Evolutionary conservation across 1,284 basidiomycete species (phyloP).

Genomic region (Heliocybe sulcata): DNA sequence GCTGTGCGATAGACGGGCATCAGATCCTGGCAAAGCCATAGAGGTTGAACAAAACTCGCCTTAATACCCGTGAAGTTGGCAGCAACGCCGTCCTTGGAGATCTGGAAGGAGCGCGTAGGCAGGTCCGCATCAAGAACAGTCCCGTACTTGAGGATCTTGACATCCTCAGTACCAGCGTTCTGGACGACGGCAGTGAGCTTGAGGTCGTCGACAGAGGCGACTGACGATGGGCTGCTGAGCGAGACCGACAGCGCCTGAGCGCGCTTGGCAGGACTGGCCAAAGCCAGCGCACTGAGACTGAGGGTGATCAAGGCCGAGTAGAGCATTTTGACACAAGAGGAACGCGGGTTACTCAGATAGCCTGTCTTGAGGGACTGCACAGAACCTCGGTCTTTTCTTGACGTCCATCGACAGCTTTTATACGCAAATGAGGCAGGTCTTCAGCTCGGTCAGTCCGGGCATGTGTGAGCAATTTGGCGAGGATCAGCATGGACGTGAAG

Average conservation of each 20-base stretch:
- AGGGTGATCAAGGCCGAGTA: conserved; percentile 4
- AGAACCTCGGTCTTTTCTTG: no score
- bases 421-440: neutral
- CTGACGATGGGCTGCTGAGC: conserved; percentile 20
- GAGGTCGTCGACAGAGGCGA: conserved; percentile 30
- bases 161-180: conserved; percentile 28
- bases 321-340: neutral
- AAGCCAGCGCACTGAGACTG: conserved; percentile 10
- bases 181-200: conserved; percentile 30
- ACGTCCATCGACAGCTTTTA: neutral
- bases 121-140: conserved; percentile 35
- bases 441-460: no score
- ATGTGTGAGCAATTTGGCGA: no score
- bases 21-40: neutral
- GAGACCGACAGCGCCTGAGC: conserved; percentile 13
- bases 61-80: conserved; percentile 36
- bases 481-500: no score
- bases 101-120: conserved; percentile 35
- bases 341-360: neutral
- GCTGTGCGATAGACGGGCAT: neutral
- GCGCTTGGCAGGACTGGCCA: conserved; percentile 13
- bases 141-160: conserved; percentile 33
- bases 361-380: neutral
- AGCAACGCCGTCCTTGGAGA: conserved; percentile 30
- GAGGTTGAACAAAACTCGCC: conserved; percentile 20